Percentiles rank a stretch among this genome's conserved stretches.
Evolutionary conservation across 768 basidiomycete species (phyloP).

Genomic region (Psilocybe azurescens): DNA sequence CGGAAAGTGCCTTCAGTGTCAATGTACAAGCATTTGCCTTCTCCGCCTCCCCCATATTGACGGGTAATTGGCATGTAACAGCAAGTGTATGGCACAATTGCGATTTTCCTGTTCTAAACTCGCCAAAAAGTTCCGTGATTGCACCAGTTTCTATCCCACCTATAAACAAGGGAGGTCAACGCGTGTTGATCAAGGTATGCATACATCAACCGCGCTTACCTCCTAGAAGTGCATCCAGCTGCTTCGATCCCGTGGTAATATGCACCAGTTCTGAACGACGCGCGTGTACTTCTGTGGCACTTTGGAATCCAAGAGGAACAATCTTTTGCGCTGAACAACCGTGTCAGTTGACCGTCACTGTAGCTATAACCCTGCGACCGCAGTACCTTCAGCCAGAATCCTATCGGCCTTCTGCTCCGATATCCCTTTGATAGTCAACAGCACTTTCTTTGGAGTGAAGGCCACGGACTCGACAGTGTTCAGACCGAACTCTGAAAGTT

Average conservation of each 20-base stretch:
- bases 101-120: slow-evolving; percentile 98
- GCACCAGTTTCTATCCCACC: slow-evolving; percentile 98
- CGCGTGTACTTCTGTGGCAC: slow-evolving; percentile 96
- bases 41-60: slow-evolving; percentile 98
- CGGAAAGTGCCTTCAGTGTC: slow-evolving; percentile 99
- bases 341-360: slow-evolving; percentile 5
- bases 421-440: slow-evolving; percentile 94
- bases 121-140: slow-evolving; percentile 97
- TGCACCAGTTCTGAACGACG: slow-evolving; percentile 93
- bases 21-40: slow-evolving; percentile 98
- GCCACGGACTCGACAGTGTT: slow-evolving; percentile 96
- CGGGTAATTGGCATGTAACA: slow-evolving; percentile 96
- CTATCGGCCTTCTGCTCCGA: slow-evolving; percentile 98
- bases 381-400: slow-evolving; percentile 86
- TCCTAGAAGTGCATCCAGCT: slow-evolving; percentile 93
- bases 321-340: slow-evolving; percentile 81
- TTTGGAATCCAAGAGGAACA: slow-evolving; percentile 96
- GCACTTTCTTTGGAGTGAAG: slow-evolving; percentile 93
- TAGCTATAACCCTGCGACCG: slow-evolving; percentile 21
- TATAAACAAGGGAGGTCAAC: slow-evolving; percentile 30
- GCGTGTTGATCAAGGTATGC: slow-evolving; percentile 9
- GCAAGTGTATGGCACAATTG: slow-evolving; percentile 98
- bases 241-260: slow-evolving; percentile 96
- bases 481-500: slow-evolving; percentile 88
- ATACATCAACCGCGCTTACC: slow-evolving; percentile 49